Evolutionary conservation across 2,329 filamentous ascomycete species (phyloP).

Genomic region (Nemania bipapillata): DNA sequence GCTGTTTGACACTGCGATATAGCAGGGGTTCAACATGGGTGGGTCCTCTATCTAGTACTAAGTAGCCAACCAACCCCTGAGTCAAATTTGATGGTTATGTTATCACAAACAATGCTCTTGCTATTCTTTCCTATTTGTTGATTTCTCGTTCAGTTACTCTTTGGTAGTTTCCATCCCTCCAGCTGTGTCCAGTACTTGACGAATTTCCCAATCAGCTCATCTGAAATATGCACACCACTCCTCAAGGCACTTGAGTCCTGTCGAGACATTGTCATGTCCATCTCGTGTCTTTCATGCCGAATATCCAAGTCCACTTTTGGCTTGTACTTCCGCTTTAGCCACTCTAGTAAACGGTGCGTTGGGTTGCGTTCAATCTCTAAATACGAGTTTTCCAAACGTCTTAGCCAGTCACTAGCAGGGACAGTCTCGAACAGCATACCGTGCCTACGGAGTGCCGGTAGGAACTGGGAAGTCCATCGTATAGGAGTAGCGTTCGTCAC

Average conservation of each 20-base stretch:
- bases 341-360: background rate
- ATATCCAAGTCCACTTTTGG: background rate
- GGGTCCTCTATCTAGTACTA: no score
- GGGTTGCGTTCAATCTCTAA: background rate
- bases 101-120: no score
- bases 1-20: no score
- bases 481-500: background rate
- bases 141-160: background rate
- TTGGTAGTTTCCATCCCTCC: background rate
- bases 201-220: background rate
- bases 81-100: no score
- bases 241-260: background rate
- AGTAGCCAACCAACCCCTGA: no score
- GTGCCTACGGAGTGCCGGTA: background rate
- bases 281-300: background rate
- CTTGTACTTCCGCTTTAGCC: background rate
- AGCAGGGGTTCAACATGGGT: no score
- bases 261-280: background rate
- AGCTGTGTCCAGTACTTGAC: background rate
- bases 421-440: background rate
- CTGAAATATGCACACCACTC: background rate
- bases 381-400: background rate
- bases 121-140: no score
- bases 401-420: background rate
- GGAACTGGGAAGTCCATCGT: background rate